Conservation (phyloP, 2,329 filamentous ascomycete species). For the Graphiopsis chlorocephala region DNA sequence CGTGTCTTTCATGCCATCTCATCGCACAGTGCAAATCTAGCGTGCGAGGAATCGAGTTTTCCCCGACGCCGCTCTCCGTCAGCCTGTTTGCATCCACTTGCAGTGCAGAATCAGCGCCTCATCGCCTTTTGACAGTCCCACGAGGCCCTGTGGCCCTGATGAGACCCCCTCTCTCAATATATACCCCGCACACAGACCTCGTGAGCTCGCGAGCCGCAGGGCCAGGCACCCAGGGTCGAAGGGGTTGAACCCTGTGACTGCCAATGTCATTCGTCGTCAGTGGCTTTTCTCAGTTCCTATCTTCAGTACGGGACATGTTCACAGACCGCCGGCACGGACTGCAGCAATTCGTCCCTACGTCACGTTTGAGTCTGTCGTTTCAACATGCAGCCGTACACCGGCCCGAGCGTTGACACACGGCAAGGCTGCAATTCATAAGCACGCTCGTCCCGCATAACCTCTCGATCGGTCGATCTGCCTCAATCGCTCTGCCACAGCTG, state of each 20-base stretch:
- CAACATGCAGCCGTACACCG: neutral
- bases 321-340: neutral
- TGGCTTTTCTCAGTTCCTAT: neutral
- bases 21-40: neutral
- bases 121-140: slow-evolving; percentile 2
- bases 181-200: neutral
- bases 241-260: neutral
- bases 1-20: neutral
- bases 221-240: neutral
- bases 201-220: neutral
- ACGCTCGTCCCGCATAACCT: neutral
- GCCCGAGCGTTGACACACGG: slow-evolving; percentile 5
- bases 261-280: neutral
- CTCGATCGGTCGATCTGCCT: slow-evolving; percentile 9
- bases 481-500: slow-evolving; percentile 4
- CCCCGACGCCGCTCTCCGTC: neutral
- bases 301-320: neutral
- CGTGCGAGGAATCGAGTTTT: neutral
- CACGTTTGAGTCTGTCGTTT: neutral
- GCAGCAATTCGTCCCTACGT: neutral
- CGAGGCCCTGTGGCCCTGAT: neutral
- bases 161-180: neutral
- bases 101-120: neutral
- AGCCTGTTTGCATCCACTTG: neutral
- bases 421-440: neutral